Evolutionary conservation across 768 basidiomycete species (phyloP).

Genomic region (Chalciporus chontae): DNA sequence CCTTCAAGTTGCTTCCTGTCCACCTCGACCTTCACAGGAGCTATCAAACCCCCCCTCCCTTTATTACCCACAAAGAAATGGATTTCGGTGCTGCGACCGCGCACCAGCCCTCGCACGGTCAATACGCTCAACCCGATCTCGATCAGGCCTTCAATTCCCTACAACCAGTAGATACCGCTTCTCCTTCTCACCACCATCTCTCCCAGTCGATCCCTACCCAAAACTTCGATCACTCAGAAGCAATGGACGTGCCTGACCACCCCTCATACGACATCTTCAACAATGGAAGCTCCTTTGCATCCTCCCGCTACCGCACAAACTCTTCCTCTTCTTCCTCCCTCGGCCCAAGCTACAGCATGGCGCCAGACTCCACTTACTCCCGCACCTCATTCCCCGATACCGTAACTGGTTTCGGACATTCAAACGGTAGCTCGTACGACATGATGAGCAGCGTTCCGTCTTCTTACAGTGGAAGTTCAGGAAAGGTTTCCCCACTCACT

Average conservation of each 20-base stretch:
- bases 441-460: constrained; percentile 61
- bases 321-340: constrained; percentile 71
- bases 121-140: constrained; percentile 55
- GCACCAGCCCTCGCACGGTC: constrained; percentile 35
- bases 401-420: constrained; percentile 52
- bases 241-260: constrained; percentile 56
- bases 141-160: constrained; percentile 52
- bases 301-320: constrained; percentile 67
- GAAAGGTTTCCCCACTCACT: constrained; percentile 74
- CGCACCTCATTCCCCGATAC: constrained; percentile 59
- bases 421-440: constrained; percentile 57
- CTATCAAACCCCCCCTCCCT: constrained; percentile 16
- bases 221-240: constrained; percentile 50
- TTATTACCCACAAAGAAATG: constrained; percentile 45
- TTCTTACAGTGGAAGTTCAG: constrained; percentile 55
- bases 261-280: constrained; percentile 64
- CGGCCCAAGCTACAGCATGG: constrained; percentile 50
- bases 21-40: constrained; percentile 16
- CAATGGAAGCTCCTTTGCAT: constrained; percentile 45
- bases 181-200: constrained; percentile 36
- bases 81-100: constrained; percentile 44
- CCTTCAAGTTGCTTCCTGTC: constrained; percentile 47
- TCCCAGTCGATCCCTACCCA: constrained; percentile 35
- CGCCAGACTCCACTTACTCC: constrained; percentile 55
- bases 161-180: constrained; percentile 37